A percentile compares a stretch with the other conserved stretches of the same genome.
These are phyloP conservation scores for Trypanosoma platydactyli DNA, from an alignment of 208 protist genomes.

Conservation along the genomic window DNA sequence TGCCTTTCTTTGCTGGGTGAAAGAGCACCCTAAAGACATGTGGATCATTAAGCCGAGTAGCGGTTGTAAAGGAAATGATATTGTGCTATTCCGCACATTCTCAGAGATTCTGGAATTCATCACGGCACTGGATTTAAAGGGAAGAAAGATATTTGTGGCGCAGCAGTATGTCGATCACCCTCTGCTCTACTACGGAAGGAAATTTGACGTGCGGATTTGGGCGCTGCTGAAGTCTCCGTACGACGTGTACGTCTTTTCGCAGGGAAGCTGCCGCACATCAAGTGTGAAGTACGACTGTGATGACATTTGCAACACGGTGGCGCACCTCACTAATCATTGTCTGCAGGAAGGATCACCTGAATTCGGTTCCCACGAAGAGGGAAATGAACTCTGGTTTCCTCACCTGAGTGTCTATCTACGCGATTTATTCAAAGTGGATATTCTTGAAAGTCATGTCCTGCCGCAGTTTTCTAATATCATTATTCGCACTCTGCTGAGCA, in stretches of 20 bases:
- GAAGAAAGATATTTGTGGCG: constrained; percentile 58
- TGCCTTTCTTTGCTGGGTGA: constrained; percentile 38
- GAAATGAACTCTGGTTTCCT: constrained; percentile 90
- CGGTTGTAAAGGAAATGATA: constrained; percentile 77
- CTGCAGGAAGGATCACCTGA: constrained; percentile 53
- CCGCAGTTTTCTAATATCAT: constrained; percentile 73
- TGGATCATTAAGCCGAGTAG: constrained; percentile 91
- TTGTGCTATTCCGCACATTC: constrained; percentile 44
- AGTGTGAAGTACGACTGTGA: constrained; percentile 55
- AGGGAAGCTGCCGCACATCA: constrained; percentile 84
- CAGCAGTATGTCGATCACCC: constrained; percentile 88
- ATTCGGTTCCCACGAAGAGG: constrained; percentile 77
- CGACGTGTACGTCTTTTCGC: constrained; percentile 76
- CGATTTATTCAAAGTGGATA: constrained; percentile 35
- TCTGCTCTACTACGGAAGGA: constrained; percentile 67
- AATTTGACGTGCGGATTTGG: constrained; percentile 93
- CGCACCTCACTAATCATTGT: constrained; percentile 92
- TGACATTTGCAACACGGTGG: constrained; percentile 42
- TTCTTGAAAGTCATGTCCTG: constrained; percentile 50
- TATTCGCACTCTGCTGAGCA: constrained; percentile 64
- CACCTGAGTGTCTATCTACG: constrained; percentile 57
- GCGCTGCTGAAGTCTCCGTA: constrained; percentile 57
- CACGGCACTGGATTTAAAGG: constrained; percentile 27
- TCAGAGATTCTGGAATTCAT: constrained; percentile 47
- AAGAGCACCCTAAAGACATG: constrained; percentile 29